Conservation (phyloP, 2,329 filamentous ascomycete genomes). For the Alternaria sp. region DNA sequence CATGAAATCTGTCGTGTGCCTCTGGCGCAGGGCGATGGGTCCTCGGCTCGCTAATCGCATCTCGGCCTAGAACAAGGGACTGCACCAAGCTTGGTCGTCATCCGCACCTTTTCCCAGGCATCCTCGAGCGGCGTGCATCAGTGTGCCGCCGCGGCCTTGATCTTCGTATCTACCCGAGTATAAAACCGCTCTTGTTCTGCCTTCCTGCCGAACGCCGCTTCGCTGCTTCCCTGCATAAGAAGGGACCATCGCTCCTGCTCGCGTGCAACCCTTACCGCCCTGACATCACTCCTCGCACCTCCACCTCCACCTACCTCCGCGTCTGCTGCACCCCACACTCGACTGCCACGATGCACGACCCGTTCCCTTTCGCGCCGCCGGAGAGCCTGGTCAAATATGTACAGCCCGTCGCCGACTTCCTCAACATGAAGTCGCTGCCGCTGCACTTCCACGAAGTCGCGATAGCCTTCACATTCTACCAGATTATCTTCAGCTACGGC, state of each 20-base stretch:
- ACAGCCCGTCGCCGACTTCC: conserved; percentile 68
- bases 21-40: conserved; percentile 18
- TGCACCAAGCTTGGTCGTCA: conserved; percentile 12
- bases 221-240: conserved; percentile 4
- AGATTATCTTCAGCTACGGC: conserved; percentile 68
- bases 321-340: conserved; percentile 8
- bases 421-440: conserved; percentile 70
- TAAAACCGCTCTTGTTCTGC: conserved; percentile 13
- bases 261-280: conserved; percentile 7
- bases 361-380: conserved; percentile 68
- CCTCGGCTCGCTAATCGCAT: conserved; percentile 26
- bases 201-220: conserved; percentile 5
- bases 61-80: conserved; percentile 12
- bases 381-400: conserved; percentile 61
- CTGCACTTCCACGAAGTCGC: conserved; percentile 80
- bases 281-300: conserved; percentile 8
- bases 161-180: conserved; percentile 5
- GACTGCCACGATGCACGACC: conserved; percentile 68
- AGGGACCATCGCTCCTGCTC: conserved; percentile 6
- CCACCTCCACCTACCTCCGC: conserved; percentile 13
- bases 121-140: conserved; percentile 16
- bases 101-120: conserved; percentile 17
- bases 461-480: conserved; percentile 70
- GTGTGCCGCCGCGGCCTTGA: conserved; percentile 8
- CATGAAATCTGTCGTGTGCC: conserved; percentile 25